A percentile compares a stretch with the other conserved stretches of the same genome.
These are phyloP conservation scores for Hsuehochloa calcarea DNA, from an alignment of 176 grass and related monocot genomes.

Conservation along the genomic window DNA sequence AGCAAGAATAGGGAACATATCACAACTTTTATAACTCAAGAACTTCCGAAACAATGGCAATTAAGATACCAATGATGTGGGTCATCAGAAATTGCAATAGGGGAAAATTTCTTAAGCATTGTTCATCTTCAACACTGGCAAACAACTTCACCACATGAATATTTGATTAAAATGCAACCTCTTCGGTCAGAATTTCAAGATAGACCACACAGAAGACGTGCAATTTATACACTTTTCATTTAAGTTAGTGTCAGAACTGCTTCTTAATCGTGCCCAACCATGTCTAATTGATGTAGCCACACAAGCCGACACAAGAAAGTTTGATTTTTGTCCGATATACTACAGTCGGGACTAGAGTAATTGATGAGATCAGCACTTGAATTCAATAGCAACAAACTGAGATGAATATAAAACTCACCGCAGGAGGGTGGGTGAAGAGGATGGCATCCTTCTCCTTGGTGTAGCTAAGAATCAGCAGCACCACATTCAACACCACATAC, in stretches of 20 bases:
- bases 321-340: background rate
- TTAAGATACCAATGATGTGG: background rate
- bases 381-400: background rate
- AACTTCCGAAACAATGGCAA: background rate
- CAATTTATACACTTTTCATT: background rate
- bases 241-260: background rate
- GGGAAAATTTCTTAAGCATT: background rate
- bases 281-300: background rate
- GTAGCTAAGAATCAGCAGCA: slow-evolving; percentile 82
- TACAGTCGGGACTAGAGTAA: background rate
- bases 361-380: background rate
- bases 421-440: slow-evolving; percentile 85
- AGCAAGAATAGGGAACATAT: background rate
- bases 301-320: background rate
- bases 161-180: background rate
- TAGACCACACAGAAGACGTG: background rate
- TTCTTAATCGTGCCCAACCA: background rate
- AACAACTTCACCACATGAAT: background rate
- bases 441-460: slow-evolving; percentile 98
- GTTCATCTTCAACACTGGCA: background rate
- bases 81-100: background rate
- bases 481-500: slow-evolving; percentile 77
- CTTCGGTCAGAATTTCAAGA: background rate
- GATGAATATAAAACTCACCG: slow-evolving; percentile 46
- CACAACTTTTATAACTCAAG: background rate